Evolutionary conservation across 1,139 yeast genomes (phyloP).

Genomic region (Zygoascus meyerae): DNA sequence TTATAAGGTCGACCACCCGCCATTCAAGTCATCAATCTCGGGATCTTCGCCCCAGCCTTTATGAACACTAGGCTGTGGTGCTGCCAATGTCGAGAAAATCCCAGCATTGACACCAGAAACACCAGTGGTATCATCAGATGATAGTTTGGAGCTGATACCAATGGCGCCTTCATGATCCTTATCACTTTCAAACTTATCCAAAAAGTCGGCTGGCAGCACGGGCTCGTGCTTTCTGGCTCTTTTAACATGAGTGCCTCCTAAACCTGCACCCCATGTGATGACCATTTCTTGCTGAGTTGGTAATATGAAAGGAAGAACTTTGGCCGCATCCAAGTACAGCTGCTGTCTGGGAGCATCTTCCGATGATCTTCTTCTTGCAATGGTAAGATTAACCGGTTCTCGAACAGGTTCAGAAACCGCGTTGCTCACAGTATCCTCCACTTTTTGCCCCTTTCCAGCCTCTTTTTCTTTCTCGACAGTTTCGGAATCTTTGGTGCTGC

Average conservation of each 20-base stretch:
- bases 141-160: slow-evolving; percentile 2
- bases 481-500: slow-evolving; percentile 5
- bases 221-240: slow-evolving; percentile 38
- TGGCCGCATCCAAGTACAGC: slow-evolving; percentile 31
- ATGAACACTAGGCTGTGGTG: slow-evolving; percentile 28
- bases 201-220: slow-evolving; percentile 35
- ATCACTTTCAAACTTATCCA: slow-evolving; percentile 32
- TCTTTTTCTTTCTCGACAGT: slow-evolving; percentile 12
- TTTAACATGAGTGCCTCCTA: slow-evolving; percentile 34
- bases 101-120: slow-evolving; percentile 14
- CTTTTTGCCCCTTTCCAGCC: slow-evolving; percentile 6
- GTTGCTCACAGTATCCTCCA: background rate
- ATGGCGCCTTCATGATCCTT: background rate
- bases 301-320: slow-evolving; percentile 33
- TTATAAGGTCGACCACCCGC: slow-evolving; percentile 15
- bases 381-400: slow-evolving; percentile 5
- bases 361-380: slow-evolving; percentile 8
- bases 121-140: slow-evolving; percentile 5
- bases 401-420: background rate
- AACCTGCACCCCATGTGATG: slow-evolving; percentile 39
- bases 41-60: slow-evolving; percentile 28
- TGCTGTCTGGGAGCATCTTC: slow-evolving; percentile 22
- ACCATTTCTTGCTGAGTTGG: slow-evolving; percentile 39
- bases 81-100: slow-evolving; percentile 22
- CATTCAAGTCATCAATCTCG: slow-evolving; percentile 21